Percentiles rank a stretch among this genome's conserved stretches.
Conservation (phyloP, 805 yeast genomes). For the Barnettozyma salicaria region DNA sequence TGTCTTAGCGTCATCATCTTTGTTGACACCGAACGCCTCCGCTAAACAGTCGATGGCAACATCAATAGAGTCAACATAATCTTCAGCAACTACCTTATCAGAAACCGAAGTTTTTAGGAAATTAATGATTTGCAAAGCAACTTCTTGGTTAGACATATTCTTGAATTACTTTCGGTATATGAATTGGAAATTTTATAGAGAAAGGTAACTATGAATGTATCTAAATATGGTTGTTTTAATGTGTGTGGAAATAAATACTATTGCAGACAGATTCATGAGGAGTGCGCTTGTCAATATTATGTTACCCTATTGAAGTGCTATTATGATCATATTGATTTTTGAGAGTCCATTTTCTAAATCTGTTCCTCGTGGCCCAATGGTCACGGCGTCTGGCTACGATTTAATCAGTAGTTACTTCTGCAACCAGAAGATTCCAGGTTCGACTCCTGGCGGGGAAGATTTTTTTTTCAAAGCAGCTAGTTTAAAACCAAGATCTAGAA, state of each 20-base stretch:
- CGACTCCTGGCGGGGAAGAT: constrained; percentile 33
- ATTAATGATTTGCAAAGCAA: constrained; percentile 68
- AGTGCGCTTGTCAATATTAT: too few species aligned
- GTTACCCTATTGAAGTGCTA: background rate
- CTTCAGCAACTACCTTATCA: constrained; percentile 63
- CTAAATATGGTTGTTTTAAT: too few species aligned
- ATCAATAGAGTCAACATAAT: constrained; percentile 81
- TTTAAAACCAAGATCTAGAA: too few species aligned
- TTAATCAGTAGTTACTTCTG: constrained; percentile 35
- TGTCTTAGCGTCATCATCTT: constrained; percentile 36
- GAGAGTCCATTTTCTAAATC: constrained; percentile 15
- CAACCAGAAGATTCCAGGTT: constrained; percentile 32
- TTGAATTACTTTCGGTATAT: too few species aligned
- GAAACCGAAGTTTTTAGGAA: constrained; percentile 57
- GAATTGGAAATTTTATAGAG: too few species aligned
- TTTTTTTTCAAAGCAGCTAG: constrained; percentile 14
- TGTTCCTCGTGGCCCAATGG: constrained; percentile 73
- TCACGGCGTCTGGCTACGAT: constrained; percentile 72
- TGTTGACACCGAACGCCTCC: constrained; percentile 72
- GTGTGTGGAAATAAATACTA: too few species aligned
- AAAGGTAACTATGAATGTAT: too few species aligned
- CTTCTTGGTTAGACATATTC: constrained; percentile 44
- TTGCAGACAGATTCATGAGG: background rate
- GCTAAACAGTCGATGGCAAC: constrained; percentile 91
- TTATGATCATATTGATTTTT: background rate